Conservation (phyloP, 768 basidiomycete species). For the Candolleomyces aberdarensis region DNA sequence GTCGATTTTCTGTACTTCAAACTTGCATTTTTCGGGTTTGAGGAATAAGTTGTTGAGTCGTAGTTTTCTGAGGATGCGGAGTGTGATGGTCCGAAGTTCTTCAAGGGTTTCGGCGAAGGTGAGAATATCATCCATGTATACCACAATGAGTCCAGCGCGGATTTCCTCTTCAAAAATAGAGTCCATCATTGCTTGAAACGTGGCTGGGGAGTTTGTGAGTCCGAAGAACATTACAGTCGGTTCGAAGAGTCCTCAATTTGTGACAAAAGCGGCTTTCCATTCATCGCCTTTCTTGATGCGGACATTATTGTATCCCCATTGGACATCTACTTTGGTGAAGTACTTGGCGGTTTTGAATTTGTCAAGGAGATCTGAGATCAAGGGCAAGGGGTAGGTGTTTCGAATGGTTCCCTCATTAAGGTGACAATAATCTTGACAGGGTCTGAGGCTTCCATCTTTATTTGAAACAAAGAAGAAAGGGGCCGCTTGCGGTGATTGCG, state of each 20-base stretch:
- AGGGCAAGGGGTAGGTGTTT: background rate
- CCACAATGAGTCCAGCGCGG: too few species aligned
- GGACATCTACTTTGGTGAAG: background rate
- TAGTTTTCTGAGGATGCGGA: background rate
- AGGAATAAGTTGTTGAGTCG: background rate
- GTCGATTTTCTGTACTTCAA: background rate
- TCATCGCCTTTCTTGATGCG: constrained; percentile 33
- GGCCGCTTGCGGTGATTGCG: too few species aligned
- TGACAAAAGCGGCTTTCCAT: constrained; percentile 41
- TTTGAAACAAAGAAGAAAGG: background rate
- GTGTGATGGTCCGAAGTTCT: background rate
- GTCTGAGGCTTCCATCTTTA: background rate
- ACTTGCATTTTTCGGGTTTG: constrained; percentile 9
- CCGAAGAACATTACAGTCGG: constrained; percentile 18
- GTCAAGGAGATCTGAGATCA: background rate
- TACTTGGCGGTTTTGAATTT: background rate
- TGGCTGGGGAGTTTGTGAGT: constrained; percentile 12
- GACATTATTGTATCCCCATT: background rate
- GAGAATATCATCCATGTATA: too few species aligned
- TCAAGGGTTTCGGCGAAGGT: background rate
- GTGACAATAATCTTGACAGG: background rate
- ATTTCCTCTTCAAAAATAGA: too few species aligned
- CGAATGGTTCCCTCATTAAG: background rate
- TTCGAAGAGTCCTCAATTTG: constrained; percentile 18
- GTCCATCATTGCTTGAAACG: constrained; percentile 12